A percentile compares a stretch with the other conserved stretches of the same genome.
Evolutionary conservation across 805 yeast species (phyloP).

Genomic region (Komagataella kurtzmanii): DNA sequence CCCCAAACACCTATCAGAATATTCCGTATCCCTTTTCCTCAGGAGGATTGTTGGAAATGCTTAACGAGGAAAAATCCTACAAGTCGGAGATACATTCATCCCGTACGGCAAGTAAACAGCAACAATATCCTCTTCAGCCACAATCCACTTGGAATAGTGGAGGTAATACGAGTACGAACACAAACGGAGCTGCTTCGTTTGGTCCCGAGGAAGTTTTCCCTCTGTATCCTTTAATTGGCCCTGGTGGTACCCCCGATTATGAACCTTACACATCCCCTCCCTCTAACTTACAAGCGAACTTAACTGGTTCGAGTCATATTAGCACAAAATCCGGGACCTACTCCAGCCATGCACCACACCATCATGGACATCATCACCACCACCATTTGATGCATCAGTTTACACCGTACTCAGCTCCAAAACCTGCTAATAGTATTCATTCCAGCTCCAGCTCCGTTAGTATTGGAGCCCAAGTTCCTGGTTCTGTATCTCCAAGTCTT

Average conservation of each 20-base stretch:
- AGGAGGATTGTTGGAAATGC: constrained; percentile 17
- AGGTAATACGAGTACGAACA: constrained; percentile 7
- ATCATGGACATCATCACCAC: constrained; percentile 8
- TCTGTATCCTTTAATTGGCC: constrained; percentile 18
- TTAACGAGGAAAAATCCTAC: constrained; percentile 8
- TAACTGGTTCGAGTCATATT: not conserved
- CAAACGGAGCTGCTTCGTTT: constrained; percentile 8
- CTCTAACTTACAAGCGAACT: not conserved
- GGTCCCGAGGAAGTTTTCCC: constrained; percentile 19
- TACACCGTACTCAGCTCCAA: constrained; percentile 4
- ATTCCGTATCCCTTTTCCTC: constrained; percentile 13
- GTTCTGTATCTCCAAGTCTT: not conserved
- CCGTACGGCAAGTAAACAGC: not conserved
- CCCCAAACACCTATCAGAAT: constrained; percentile 7
- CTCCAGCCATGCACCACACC: not conserved
- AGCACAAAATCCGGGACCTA: not conserved
- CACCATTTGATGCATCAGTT: constrained; percentile 1
- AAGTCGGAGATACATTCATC: not conserved
- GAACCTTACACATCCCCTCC: constrained; percentile 4
- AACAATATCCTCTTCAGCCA: not conserved
- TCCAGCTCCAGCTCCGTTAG: constrained; percentile 1
- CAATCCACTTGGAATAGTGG: constrained; percentile 5
- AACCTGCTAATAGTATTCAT: constrained; percentile 1
- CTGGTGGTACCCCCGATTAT: constrained; percentile 7
- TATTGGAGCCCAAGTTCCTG: constrained; percentile 6